Evolutionary conservation across 805 yeast genomes (phyloP).

Genomic region (Kluyveromyces siamensis): DNA sequence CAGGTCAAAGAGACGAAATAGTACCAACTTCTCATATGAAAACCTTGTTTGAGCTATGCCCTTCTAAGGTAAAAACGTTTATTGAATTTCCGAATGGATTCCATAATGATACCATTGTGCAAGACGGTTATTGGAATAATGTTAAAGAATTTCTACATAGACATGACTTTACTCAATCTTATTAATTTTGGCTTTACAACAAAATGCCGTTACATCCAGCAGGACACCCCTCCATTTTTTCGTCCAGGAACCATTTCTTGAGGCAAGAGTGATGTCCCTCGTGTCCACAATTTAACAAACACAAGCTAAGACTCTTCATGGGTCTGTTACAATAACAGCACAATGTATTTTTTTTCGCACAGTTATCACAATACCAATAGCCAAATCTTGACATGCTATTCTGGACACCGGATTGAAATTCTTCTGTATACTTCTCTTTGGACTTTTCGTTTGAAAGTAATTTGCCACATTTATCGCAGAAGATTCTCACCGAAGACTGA

Average conservation of each 20-base stretch:
- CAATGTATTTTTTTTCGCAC: conserved; percentile 50
- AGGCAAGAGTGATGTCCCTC: conserved; percentile 78
- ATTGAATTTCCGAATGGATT: conserved; percentile 48
- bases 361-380: conserved; percentile 77
- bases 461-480: conserved; percentile 52
- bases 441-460: conserved; percentile 51
- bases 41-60: conserved; percentile 42
- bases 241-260: conserved; percentile 64
- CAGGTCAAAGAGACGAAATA: conserved; percentile 75
- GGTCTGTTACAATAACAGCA: conserved; percentile 76
- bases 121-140: conserved; percentile 69
- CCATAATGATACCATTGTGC: conserved; percentile 79
- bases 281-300: conserved; percentile 70
- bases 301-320: conserved; percentile 59
- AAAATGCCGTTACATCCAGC: conserved; percentile 40
- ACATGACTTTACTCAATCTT: conserved; percentile 14
- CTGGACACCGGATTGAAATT: conserved; percentile 20
- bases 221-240: conserved; percentile 65
- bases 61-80: conserved; percentile 42
- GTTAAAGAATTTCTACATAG: conserved; percentile 45
- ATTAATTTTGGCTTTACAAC: conserved; percentile 2
- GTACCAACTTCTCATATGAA: conserved; percentile 86
- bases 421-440: conserved; percentile 30
- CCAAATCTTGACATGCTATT: conserved; percentile 41
- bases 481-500: conserved; percentile 39